These are phyloP conservation scores for Thalassiosira oceanica DNA, from an alignment of 352 stramenopile genomes.

Conservation along the genomic window DNA sequence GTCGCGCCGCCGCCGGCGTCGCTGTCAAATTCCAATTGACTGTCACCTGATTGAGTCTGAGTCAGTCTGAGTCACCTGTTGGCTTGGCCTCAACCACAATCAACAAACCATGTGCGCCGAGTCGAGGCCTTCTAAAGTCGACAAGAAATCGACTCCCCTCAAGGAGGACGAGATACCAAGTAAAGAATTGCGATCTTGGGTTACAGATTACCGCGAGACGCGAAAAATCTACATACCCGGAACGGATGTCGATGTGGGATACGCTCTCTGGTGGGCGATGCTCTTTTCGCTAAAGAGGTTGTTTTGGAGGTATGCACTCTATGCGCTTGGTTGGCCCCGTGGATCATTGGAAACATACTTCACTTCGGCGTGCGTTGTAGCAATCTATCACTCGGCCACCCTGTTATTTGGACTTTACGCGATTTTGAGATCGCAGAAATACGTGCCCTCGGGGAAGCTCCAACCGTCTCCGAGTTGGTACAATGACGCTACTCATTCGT, in stretches of 20 bases:
- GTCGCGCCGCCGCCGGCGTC: no score
- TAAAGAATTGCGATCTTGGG: conserved; percentile 29
- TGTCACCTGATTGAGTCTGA: no score
- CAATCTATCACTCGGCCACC: conserved; percentile 47
- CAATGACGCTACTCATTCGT: conserved; percentile 54
- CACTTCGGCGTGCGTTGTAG: conserved; percentile 30
- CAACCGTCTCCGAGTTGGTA: conserved; percentile 45
- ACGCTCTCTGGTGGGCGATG: conserved; percentile 36
- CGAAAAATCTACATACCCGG: conserved; percentile 49
- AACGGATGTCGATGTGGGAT: conserved; percentile 48
- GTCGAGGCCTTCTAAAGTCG: no score
- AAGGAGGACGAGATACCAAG: no score
- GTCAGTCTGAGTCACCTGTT: no score
- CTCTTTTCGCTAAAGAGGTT: conserved; percentile 38
- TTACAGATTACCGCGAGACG: conserved; percentile 33
- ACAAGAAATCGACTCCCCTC: no score
- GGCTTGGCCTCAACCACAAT: no score
- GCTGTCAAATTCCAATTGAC: no score
- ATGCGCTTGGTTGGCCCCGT: conserved; percentile 42
- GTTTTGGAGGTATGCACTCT: conserved; percentile 23
- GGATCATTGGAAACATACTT: conserved; percentile 16
- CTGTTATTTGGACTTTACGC: conserved; percentile 41
- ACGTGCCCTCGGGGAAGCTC: conserved; percentile 43
- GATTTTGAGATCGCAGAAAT: conserved; percentile 37
- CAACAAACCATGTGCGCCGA: no score